phyloP scores from a whole-genome alignment of 257 asterid species.

The Nicotiana attenuata region DNA sequence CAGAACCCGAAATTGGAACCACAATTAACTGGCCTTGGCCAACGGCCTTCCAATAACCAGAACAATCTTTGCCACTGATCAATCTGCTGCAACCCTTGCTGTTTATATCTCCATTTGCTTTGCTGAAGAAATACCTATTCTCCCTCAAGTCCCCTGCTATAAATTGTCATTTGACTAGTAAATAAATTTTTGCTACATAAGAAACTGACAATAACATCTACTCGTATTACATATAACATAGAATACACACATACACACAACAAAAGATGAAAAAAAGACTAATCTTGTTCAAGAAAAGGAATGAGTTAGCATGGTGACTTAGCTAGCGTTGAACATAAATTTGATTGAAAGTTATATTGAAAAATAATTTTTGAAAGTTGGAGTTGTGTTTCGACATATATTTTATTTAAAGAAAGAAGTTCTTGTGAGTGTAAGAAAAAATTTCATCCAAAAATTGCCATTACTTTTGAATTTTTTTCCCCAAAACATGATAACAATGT shows the following conservation, averaged over 20 bases:
- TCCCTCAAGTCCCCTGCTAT: slow-evolving; percentile 39
- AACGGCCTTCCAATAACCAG: slow-evolving; percentile 44
- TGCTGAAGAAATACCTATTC: slow-evolving; percentile 47
- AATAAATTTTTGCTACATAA: background rate
- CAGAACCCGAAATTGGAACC: background rate
- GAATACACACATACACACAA: background rate
- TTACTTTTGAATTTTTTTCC: too few species aligned
- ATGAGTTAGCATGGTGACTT: too few species aligned
- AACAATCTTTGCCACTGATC: background rate
- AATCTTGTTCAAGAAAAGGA: background rate
- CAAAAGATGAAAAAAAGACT: background rate
- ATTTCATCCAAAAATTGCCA: too few species aligned
- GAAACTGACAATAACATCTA: background rate
- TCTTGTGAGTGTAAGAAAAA: too few species aligned
- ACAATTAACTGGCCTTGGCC: slow-evolving; percentile 32
- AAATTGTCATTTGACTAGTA: background rate
- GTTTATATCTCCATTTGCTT: slow-evolving; percentile 1
- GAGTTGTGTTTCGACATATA: too few species aligned
- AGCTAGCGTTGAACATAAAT: too few species aligned
- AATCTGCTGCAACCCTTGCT: background rate
- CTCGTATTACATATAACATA: too few species aligned
- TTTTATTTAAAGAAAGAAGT: too few species aligned
- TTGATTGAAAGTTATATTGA: too few species aligned
- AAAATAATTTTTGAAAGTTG: too few species aligned
- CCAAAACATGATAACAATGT: too few species aligned